Evolutionary conservation across 2,329 filamentous ascomycete species (phyloP), one percentile per base, ranked within the genome.

Genomic region (Lachnellula arida): DNA sequence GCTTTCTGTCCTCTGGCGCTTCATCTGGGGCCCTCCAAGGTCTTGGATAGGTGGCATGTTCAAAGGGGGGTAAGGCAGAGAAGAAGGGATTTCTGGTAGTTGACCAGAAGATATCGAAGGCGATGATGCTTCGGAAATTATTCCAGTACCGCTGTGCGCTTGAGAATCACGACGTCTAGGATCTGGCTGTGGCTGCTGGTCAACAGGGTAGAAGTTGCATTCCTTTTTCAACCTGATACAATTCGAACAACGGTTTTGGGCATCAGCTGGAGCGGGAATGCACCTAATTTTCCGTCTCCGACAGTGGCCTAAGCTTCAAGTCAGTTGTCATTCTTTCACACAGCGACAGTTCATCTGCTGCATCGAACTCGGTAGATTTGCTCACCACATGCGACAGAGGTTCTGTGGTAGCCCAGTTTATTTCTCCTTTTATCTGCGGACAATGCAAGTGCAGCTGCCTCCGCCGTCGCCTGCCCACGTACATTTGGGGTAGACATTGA

Each of bases 161-260:
- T 77, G 79, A 40, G 75, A 73, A 54, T 56, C 62, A 60, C 62
- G 60, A 23, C 74, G 73, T 19, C 72, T 64, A 23, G 80, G 74
- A 46, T 74, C 68, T 32, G 71, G 58, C 9, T 79, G 78, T 25
- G 81, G 82, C 63, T 84, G 81, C 69, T 91, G 89, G 62, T 96
- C 91, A 22, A 97, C 92, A 0, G 92, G 89, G 65, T 86, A 89
- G 73, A 96, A 97, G 69, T 88, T 90, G 73, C 93, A 97, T 62
- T 96, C 91, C 68, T 96, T 97, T 73, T 95, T 95, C 68, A 97
- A 76, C 47, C 91, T 85, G 67, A 96, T 96, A 74, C 93, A 97
- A 75, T 96, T 96, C 62, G 88, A 84, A 74, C 93, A 97, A 61
- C 91, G 86, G 46, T 86, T 85, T 67, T 89, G 83, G 9, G 79